Base-by-base conservation (phyloP, 331 rosid species). In the Arachis monticola region DNA sequence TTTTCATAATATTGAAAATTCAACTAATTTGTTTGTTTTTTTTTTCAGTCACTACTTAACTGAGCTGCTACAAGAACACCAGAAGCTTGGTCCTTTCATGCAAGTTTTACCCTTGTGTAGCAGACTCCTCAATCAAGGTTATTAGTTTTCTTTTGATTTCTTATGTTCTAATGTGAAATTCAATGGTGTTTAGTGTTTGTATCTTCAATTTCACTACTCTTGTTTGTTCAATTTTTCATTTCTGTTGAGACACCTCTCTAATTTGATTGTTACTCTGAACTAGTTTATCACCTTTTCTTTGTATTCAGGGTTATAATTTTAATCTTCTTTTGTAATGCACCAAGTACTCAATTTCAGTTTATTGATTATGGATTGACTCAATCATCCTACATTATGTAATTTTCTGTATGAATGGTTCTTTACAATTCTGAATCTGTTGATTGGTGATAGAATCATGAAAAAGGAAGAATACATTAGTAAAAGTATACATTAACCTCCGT, bases 101-200 rank as follows among this genome's bases (percentile, higher is more conserved):
- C 97, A 92, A 87, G 96, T 94, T 64, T 90, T 94, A 22, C 99
- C 99, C 69, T 84, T 87, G 31, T 90, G 97, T 59, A 84, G 83
- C 79, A 87, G 96, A 50, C 97, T 94, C 75, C 85, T 94, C 69
- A 92, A 88, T 92, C 99, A 94, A 91, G 99, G 99, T 94, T 12
- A 10, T 40, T 74, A 50, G 53, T 13, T 77, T 75, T 67, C 55
- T 13, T 77, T 75, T 67, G 52, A 60, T 64, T 41, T 50, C 65
- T 52, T 52, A 47, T 73, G 51, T 51, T 9, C 10, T 46, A 9
- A 9, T 22, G 40, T 35, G 40, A 35, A 35, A 46, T 74, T 69
- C 27, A 50, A n/a, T 17, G 22, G 22, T 17, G 22, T 17, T 17
- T 17, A 17, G 22, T 46, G 8, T 79, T 53, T 72, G 53, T 81